Percentiles rank a stretch among this genome's conserved stretches.
These are phyloP conservation scores for Coemansia nantahalensis DNA, from an alignment of 192 early-diverging fungal species.

Conservation along the genomic window DNA sequence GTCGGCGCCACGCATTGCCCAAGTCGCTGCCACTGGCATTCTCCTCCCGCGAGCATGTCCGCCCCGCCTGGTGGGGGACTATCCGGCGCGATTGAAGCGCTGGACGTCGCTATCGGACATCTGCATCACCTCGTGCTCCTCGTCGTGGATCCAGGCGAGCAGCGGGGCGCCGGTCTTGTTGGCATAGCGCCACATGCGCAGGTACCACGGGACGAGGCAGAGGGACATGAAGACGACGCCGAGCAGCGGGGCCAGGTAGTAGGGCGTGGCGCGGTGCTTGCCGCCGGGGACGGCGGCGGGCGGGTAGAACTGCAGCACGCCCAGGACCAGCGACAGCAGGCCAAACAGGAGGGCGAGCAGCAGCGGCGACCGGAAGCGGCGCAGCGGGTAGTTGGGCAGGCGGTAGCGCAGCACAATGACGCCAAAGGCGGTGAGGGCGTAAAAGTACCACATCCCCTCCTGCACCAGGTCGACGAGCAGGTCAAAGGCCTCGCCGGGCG, in stretches of 20 bases:
- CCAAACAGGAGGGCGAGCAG: slow-evolving; percentile 41
- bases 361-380: slow-evolving; percentile 37
- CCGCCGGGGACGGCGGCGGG: slow-evolving; percentile 35
- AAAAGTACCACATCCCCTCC: slow-evolving; percentile 62
- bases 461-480: slow-evolving; percentile 56
- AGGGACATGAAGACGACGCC: slow-evolving; percentile 41
- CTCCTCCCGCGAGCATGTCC: too few species aligned
- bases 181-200: slow-evolving; percentile 42
- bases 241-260: slow-evolving; percentile 41
- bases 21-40: too few species aligned
- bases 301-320: slow-evolving; percentile 49
- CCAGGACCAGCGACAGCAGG: slow-evolving; percentile 26
- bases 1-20: too few species aligned
- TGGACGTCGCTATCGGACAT: slow-evolving; percentile 8
- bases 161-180: slow-evolving; percentile 38
- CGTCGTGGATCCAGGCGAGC: slow-evolving; percentile 36
- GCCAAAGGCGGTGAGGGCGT: slow-evolving; percentile 56
- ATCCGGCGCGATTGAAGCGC: neutral
- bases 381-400: slow-evolving; percentile 39
- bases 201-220: slow-evolving; percentile 39
- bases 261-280: slow-evolving; percentile 23
- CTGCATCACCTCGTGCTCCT: slow-evolving; percentile 40
- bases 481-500: slow-evolving; percentile 56
- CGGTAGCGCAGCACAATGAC: slow-evolving; percentile 48
- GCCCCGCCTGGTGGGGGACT: too few species aligned